A percentile compares a stretch with the other conserved stretches of the same genome.
Conservation (phyloP, 176 grass and related monocot species). For the Eremochloa ophiuroides region DNA sequence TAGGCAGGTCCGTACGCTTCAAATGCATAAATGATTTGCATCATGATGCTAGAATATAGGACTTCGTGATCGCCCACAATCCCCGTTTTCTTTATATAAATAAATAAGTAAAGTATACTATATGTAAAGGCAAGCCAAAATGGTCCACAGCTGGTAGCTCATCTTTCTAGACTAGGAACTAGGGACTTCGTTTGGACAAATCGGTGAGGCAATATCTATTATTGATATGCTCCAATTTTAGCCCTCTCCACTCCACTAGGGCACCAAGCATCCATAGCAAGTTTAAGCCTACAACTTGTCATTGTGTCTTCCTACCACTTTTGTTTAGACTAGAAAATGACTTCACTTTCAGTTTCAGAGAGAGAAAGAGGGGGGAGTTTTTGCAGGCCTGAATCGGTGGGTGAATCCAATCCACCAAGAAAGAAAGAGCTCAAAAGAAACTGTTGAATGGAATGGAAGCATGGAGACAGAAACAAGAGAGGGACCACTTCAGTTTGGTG, state of each 20-base stretch:
- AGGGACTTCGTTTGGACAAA: not conserved
- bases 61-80: not conserved
- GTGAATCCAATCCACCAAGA: not conserved
- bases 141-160: not conserved
- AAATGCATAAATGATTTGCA: not conserved
- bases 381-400: not conserved
- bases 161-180: not conserved
- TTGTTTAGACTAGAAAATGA: slow-evolving; percentile 21
- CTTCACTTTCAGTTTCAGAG: not conserved
- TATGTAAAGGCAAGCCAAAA: not conserved
- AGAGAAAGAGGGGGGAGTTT: not conserved
- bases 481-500: not conserved
- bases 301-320: not conserved
- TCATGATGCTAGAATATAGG: not conserved
- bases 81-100: not conserved
- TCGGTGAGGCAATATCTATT: not conserved
- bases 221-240: not conserved
- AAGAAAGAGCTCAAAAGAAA: not conserved
- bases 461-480: not conserved
- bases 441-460: not conserved
- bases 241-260: not conserved
- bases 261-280: not conserved
- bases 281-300: not conserved
- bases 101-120: no score
- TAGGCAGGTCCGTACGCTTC: not conserved